Conservation (phyloP, 805 yeast genomes). For the Suhomyces vadensis region DNA sequence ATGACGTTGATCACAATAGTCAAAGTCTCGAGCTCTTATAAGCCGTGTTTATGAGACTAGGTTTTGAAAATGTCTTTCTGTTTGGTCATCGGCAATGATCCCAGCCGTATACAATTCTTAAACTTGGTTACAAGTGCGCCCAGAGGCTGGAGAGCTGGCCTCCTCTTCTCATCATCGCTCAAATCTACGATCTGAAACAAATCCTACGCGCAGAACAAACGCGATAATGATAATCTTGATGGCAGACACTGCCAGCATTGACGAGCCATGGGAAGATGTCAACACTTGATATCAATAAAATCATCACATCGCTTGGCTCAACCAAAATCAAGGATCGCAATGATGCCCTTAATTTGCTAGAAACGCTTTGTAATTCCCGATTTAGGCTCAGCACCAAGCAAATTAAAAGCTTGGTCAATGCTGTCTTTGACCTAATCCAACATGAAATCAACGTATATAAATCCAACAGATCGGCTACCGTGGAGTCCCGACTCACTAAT, state of each 20-base stretch:
- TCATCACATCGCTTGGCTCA: conserved; percentile 40
- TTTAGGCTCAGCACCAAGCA: conserved; percentile 21
- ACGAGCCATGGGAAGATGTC: conserved; percentile 6
- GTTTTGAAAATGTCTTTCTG: background rate
- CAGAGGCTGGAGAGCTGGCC: too few species aligned
- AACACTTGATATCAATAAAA: conserved; percentile 20
- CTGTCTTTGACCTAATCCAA: conserved; percentile 29
- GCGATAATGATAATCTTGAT: background rate
- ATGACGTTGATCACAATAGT: too few species aligned
- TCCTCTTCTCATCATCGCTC: too few species aligned
- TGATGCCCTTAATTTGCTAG: conserved; percentile 43
- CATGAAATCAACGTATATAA: conserved; percentile 35
- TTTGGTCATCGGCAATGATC: background rate
- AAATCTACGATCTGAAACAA: background rate
- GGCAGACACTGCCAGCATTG: background rate
- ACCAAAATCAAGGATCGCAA: conserved; percentile 55
- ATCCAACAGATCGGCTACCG: conserved; percentile 24
- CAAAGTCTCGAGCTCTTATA: background rate
- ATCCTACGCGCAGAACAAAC: too few species aligned
- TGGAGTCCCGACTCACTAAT: conserved; percentile 28
- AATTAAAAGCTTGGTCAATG: conserved; percentile 22
- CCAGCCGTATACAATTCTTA: background rate
- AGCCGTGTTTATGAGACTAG: background rate
- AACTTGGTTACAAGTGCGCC: too few species aligned
- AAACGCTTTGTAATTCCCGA: conserved; percentile 20